Conservation (phyloP, 768 basidiomycete species). For the Russula earlei region DNA sequence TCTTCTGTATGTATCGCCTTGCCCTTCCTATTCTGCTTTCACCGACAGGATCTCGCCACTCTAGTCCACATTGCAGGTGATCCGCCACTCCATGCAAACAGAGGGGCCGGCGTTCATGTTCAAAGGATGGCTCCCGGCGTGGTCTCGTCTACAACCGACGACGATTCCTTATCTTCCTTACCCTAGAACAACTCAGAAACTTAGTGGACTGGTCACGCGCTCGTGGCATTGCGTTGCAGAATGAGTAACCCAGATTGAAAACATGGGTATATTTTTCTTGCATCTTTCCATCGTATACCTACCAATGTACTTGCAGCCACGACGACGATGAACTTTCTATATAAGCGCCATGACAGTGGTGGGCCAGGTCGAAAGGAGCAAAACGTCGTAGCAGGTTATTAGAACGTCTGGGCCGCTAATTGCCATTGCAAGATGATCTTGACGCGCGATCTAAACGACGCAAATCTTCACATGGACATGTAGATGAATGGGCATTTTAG, state of each 20-base stretch:
- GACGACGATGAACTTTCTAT: background rate
- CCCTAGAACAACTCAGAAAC: conserved; percentile 73
- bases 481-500: conserved; percentile 7
- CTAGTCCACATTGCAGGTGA: conserved; percentile 64
- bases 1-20: conserved; percentile 43
- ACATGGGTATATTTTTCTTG: background rate
- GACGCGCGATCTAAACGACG: background rate
- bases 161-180: conserved; percentile 84
- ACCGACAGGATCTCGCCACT: background rate
- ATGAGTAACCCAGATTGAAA: background rate
- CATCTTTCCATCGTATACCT: background rate
- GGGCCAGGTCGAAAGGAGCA: background rate
- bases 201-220: conserved; percentile 46
- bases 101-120: conserved; percentile 89
- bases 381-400: background rate
- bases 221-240: conserved; percentile 6
- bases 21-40: background rate
- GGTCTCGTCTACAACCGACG: conserved; percentile 77
- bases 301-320: conserved; percentile 5
- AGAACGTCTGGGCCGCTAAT: background rate
- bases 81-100: conserved; percentile 52
- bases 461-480: conserved; percentile 11
- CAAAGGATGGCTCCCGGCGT: conserved; percentile 86
- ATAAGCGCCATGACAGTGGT: background rate
- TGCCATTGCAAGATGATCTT: background rate